These are phyloP conservation scores for Phaeotremella skinneri DNA, from an alignment of 768 basidiomycete genomes.

Conservation along the genomic window DNA sequence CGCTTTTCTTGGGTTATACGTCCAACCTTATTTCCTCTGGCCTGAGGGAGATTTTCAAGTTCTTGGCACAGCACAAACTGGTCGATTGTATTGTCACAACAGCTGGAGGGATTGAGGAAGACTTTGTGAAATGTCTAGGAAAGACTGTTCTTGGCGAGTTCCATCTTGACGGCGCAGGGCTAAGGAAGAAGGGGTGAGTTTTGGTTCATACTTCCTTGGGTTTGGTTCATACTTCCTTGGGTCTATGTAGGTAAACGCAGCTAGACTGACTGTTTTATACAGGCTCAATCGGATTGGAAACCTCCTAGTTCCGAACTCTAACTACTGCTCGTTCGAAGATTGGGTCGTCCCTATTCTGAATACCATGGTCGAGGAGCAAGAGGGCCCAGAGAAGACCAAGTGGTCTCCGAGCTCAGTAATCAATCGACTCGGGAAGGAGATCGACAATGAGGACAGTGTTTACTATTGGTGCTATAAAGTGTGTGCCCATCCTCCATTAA, in stretches of 20 bases:
- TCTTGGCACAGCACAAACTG: conserved; percentile 90
- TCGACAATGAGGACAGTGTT: conserved; percentile 92
- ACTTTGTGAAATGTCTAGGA: conserved; percentile 98
- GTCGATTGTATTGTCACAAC: conserved; percentile 90
- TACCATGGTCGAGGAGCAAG: conserved; percentile 82
- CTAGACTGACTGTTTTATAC: background rate
- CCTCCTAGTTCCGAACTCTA: conserved; percentile 92
- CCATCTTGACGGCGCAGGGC: conserved; percentile 79
- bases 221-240: no score
- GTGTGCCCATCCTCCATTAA: conserved; percentile 50
- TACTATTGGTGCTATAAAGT: conserved; percentile 99
- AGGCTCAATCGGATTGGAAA: conserved; percentile 96
- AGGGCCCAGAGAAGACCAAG: conserved; percentile 51
- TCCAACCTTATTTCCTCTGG: conserved; percentile 99
- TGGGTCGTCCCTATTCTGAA: conserved; percentile 97
- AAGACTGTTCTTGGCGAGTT: conserved; percentile 81
- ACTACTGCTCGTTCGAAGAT: conserved; percentile 99
- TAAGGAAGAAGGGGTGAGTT: conserved; percentile 68
- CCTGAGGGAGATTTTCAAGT: conserved; percentile 82
- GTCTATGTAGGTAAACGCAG: no score
- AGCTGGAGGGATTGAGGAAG: conserved; percentile 97
- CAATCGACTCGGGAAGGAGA: conserved; percentile 89
- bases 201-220: no score
- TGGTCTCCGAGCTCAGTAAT: conserved; percentile 98
- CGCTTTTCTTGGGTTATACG: conserved; percentile 94